These are phyloP conservation scores for Xenosphaeropsis pyriputrescens DNA, from an alignment of 2,329 filamentous ascomycete genomes.

Conservation along the genomic window DNA sequence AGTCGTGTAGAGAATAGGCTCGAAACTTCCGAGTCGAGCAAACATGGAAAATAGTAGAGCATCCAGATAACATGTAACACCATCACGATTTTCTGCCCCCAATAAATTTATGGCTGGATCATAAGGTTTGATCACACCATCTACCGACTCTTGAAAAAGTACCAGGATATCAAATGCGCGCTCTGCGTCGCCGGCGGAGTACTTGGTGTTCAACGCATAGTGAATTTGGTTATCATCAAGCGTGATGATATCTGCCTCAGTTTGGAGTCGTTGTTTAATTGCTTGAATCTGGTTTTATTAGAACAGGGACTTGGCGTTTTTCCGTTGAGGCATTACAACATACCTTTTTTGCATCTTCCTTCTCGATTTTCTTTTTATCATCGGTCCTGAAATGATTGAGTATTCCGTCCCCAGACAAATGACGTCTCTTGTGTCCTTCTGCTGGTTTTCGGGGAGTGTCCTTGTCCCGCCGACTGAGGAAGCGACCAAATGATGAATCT, in stretches of 20 bases:
- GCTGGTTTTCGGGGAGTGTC: no score
- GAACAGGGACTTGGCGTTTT: background rate
- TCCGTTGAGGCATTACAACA: background rate
- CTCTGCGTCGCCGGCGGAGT: conserved; percentile 54
- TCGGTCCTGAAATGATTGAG: conserved; percentile 42
- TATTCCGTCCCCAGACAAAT: no score
- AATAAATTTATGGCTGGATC: conserved; percentile 57
- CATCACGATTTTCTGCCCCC: conserved; percentile 73
- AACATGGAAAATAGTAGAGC: conserved; percentile 93
- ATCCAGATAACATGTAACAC: conserved; percentile 91
- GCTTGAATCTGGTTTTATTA: conserved; percentile 27
- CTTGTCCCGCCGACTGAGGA: no score
- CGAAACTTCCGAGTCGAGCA: conserved; percentile 75
- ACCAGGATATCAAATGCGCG: conserved; percentile 64
- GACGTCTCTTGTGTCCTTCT: no score
- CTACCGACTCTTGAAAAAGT: conserved; percentile 66
- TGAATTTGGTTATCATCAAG: conserved; percentile 47
- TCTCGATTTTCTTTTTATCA: conserved; percentile 35
- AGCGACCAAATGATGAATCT: no score
- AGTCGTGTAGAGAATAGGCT: conserved; percentile 75
- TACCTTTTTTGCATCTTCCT: conserved; percentile 33
- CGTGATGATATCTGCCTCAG: conserved; percentile 32
- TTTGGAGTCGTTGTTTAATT: conserved; percentile 33
- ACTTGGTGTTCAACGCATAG: conserved; percentile 45
- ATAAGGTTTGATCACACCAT: conserved; percentile 65